phyloP scores from a whole-genome alignment of 2,329 filamentous ascomycete genomes.

The Seiridium cupressi region DNA sequence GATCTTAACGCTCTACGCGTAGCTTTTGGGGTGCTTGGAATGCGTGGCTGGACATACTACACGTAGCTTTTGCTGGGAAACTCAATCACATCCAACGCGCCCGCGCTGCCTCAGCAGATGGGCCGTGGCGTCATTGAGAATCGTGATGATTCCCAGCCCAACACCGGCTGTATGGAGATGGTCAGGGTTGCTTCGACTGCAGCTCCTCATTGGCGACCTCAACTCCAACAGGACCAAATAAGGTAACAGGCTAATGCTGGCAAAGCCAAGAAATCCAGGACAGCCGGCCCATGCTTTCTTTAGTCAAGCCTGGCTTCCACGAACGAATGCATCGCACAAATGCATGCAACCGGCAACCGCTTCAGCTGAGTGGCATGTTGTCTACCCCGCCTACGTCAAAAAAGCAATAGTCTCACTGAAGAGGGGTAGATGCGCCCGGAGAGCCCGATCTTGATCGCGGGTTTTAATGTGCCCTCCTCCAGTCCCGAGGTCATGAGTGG shows the following conservation, averaged over 20 bases:
- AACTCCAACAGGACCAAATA: background rate
- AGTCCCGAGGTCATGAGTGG: background rate
- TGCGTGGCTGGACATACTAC: background rate
- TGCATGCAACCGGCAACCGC: background rate
- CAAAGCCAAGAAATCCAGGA: conserved; percentile 9
- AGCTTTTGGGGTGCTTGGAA: background rate
- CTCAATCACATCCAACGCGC: background rate
- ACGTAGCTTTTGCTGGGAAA: background rate
- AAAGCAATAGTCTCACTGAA: background rate
- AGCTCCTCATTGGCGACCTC: conserved; percentile 7
- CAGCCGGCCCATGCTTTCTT: background rate
- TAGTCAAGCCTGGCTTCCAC: too few relatives aligned
- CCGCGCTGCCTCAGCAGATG: background rate
- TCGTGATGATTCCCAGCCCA: conserved; percentile 1
- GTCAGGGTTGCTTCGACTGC: background rate
- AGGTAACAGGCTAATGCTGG: conserved; percentile 7
- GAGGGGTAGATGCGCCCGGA: background rate
- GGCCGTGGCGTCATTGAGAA: conserved; percentile 6
- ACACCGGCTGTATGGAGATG: background rate
- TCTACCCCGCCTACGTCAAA: conserved; percentile 10
- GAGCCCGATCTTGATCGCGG: background rate
- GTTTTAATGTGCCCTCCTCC: background rate
- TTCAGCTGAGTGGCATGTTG: background rate
- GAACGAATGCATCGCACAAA: too few relatives aligned
- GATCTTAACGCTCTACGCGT: too few relatives aligned